Base-by-base conservation (phyloP, 2,329 filamentous ascomycete species). In the Trichoderma oligosporum region DNA sequence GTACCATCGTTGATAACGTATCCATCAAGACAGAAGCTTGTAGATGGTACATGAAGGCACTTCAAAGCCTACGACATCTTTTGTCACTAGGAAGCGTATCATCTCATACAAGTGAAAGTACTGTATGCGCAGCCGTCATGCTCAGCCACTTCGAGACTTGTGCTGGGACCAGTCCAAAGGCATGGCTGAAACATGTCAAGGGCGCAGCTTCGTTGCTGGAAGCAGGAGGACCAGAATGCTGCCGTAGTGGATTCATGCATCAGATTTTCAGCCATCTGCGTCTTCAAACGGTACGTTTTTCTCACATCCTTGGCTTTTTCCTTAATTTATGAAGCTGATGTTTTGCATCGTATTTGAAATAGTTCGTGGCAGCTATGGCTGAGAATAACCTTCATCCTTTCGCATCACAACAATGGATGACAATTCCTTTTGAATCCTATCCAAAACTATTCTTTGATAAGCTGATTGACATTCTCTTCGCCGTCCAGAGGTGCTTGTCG, bases 391-490 rank as follows among this genome's bases (percentile, higher is more conserved):
- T 55, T 45, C 58, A 56, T 12, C 12, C 76, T 55, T 70, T 80
- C 29, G 70, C 75, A 18, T 70, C 70, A 0, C 71, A 69, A 0
- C 75, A 78, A 55, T 81, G 78, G 78, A 70, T 68, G 2, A 72
- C 70, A 0, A 67, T 71, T 4, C 78, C 78, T 0, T 81, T 75
- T 71, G 70, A 77, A 49, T 60, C 62, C 18, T 74, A 79, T 54
- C 74, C 73, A 20, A 77, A 78, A 57, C 74, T 72, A 6, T 46
- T 66, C n/a, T 69, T 80, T 27, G 78, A 81, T 64, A 66, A 64
- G 35, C 72, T 81, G 7, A 68, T 80, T 57, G 78, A 80, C 61
- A 70, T 74, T 44, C 64, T 77, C 16, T 61, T 62, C 31, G 33
- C 18, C 14, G 31, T 54, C 1, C 46, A 58, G 27, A 47, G 35